Evolutionary conservation across 805 yeast species (phyloP), one percentile per base, ranked within the genome.

Genomic region (Clavispora santaluciae): DNA sequence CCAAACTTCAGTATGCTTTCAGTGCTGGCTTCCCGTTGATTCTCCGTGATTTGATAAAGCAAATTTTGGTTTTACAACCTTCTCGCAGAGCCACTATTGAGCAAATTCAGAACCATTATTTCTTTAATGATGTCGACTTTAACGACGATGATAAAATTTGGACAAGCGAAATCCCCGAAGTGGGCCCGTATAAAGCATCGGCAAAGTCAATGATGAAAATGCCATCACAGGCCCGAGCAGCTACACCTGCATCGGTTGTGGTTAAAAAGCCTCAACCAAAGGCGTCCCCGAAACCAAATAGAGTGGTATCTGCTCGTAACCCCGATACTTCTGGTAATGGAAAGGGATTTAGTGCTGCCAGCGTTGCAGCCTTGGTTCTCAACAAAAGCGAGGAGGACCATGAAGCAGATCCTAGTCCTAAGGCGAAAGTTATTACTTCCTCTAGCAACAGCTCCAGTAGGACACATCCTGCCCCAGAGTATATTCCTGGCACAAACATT

Each of bases 131-230:
- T 9, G 60, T 83, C 6, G 74, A 86, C 50, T 91, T 95, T 84
- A 54, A 61, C 15, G 78, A 84, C 48, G 76, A 76, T 45, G 73
- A 75, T 33, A 63, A 64, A 38, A 75, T 91, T 10, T 90, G 97
- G 97, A 71, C 73, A 33, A 55, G 68, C 1, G 67, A 70, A 3
- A 81, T 83, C 2, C 93, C 93, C 0, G 81, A 73, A 48, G 59
- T 82, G 16, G 78, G 82, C 1, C 88, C 91, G 0, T 86, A 82
- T 54, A 83, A 82, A 44, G 72, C 86, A 61, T 75, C 76, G 39
- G 93, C 93, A 0, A 79, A 81, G 54, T 77, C 91, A 1, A 85
- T 86, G 93, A 76, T 81, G 64, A 83, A 86, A 25, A 69, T 84
- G 28, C 89, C 91, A 0, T 61, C 63, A 33, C 35, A 57, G 6